Evolutionary conservation across 805 yeast species (phyloP), one percentile per base, ranked within the genome.

Genomic region (Sugiyamaella marilandica): DNA sequence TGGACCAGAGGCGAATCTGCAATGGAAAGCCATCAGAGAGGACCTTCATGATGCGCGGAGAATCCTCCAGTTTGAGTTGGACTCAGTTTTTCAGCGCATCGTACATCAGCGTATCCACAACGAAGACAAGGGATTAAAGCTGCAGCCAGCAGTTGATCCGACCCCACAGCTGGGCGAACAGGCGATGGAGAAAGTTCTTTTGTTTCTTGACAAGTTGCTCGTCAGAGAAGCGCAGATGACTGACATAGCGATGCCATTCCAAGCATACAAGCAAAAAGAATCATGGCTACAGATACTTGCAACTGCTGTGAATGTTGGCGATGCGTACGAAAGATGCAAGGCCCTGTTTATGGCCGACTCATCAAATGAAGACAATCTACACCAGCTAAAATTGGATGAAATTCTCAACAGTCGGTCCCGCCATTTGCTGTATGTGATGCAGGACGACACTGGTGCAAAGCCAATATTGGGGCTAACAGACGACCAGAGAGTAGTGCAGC

Each of bases 61-160:
- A 16, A 50, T 49, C n/a, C 54, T 66, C n/a, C 48, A 45, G 10
- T 41, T 50, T 5, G 70, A 68, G 8, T 41, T 62, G 14, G 55
- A 62, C 35, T 59, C 58, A 5, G 53, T 45, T 1, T 57, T 62
- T 36, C 64, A 63, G 34, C 36, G 55, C 7, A 36, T 18, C 1
- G 58, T 66, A 3, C 41, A 66, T 54, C 18, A 47, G 5, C 52
- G 61, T 10, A 57, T 66, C 41, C 59, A 55, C n/a, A 10, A 11
- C 11, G 43, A 39, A 39, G 7, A 3, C 29, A 13, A 34, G n/a
- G 37, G 9, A 34, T 19, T 10, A 2, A 34, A 36, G 2, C 24
- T 39, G 9, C 51, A 33, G 16, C 61, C 60, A 5, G 24, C 33
- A 1, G 34, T 52, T 0, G 54, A 47, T 18, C 51, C 54, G 5